Percentiles rank a stretch among this genome's conserved stretches.
Conservation (phyloP, 352 stramenopile genomes). For the Aphanomyces euteiches region DNA sequence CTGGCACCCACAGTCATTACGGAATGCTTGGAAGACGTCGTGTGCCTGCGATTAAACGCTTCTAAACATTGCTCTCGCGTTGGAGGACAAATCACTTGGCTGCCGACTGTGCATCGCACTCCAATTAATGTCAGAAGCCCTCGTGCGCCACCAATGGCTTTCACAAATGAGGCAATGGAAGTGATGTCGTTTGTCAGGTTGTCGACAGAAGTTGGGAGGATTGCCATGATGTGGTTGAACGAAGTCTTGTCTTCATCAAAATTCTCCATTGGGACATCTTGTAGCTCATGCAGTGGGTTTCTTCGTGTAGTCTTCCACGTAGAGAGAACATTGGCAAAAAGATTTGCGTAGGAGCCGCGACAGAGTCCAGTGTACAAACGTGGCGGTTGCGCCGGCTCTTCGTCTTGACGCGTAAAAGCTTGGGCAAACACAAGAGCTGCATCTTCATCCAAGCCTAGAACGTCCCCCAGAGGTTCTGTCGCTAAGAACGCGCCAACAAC, state of each 20-base stretch:
- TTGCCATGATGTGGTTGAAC: conserved; percentile 35
- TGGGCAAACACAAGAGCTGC: too few relatives aligned
- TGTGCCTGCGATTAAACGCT: conserved; percentile 49
- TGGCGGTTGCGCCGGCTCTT: neutral
- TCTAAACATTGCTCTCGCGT: conserved; percentile 53
- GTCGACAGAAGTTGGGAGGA: conserved; percentile 33
- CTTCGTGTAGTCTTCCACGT: conserved; percentile 38
- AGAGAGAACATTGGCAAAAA: conserved; percentile 45
- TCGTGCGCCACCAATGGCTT: conserved; percentile 47
- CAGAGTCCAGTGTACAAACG: conserved; percentile 35
- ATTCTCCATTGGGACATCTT: conserved; percentile 35
- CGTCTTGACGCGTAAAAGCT: conserved; percentile 1
- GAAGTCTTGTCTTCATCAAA: conserved; percentile 40
- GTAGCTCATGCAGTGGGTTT: conserved; percentile 39
- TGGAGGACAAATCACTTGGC: conserved; percentile 45
- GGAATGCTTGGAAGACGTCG: conserved; percentile 32
- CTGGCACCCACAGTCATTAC: conserved; percentile 66
- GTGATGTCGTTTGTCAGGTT: conserved; percentile 14
- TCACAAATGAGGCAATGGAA: conserved; percentile 35
- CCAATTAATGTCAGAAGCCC: conserved; percentile 63
- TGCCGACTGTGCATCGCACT: conserved; percentile 59
- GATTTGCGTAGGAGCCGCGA: conserved; percentile 36
- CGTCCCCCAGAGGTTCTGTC: too few relatives aligned
- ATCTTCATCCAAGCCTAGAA: too few relatives aligned
- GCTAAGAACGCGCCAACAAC: too few relatives aligned